These are phyloP conservation scores for Trichoderma brevicompactum DNA, from an alignment of 2,329 filamentous ascomycete species.

Conservation along the genomic window DNA sequence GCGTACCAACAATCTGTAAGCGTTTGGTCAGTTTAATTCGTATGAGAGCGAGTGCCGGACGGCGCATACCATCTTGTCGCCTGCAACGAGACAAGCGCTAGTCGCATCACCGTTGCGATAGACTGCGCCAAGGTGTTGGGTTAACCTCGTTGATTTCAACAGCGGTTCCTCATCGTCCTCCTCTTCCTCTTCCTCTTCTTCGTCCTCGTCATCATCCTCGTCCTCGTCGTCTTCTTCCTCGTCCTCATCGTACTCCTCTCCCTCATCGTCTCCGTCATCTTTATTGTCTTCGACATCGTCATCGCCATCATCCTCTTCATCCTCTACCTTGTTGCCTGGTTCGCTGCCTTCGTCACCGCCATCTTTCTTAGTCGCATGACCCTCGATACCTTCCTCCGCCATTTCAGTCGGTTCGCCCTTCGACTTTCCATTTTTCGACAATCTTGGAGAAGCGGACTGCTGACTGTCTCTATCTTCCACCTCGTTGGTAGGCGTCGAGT, in stretches of 20 bases:
- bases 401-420: constrained; percentile 19
- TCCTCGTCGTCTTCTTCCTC: constrained; percentile 53
- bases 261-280: constrained; percentile 35
- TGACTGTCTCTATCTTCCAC: background rate
- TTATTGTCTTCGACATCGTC: constrained; percentile 32
- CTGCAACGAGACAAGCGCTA: constrained; percentile 84
- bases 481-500: constrained; percentile 2
- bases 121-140: constrained; percentile 74
- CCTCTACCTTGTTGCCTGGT: constrained; percentile 37
- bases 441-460: background rate
- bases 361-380: background rate
- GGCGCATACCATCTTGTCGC: constrained; percentile 87
- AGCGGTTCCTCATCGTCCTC: constrained; percentile 93
- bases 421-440: constrained; percentile 30
- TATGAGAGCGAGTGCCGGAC: background rate
- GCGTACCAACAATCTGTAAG: constrained; percentile 81
- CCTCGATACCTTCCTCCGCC: background rate
- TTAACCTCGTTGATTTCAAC: constrained; percentile 90
- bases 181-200: constrained; percentile 73
- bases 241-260: constrained; percentile 39
- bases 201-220: constrained; percentile 57
- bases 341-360: constrained; percentile 21
- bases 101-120: constrained; percentile 97
- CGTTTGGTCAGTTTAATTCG: constrained; percentile 39
- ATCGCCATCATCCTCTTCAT: constrained; percentile 47